These are phyloP conservation scores for Letharia lupina DNA, from an alignment of 495 filamentous ascomycete species.

Conservation along the genomic window DNA sequence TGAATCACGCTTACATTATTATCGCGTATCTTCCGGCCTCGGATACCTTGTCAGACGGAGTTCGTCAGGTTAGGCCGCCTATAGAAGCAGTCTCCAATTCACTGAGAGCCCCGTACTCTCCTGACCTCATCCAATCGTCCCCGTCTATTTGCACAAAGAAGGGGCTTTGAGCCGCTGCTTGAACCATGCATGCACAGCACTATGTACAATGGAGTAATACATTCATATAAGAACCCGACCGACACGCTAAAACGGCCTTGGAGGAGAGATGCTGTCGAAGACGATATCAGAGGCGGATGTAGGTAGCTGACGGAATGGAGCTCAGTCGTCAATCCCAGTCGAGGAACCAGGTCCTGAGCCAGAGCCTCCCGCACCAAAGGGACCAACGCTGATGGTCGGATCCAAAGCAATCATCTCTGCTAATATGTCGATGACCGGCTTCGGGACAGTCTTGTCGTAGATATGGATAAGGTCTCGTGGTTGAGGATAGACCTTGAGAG, in stretches of 20 bases:
- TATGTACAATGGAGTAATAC: conserved; percentile 13
- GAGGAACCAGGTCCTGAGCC: conserved; percentile 13
- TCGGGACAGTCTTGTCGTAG: conserved; percentile 96
- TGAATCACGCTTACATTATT: not conserved
- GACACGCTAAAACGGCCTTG: not conserved
- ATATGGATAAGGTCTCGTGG: conserved; percentile 87
- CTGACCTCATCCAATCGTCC: not conserved
- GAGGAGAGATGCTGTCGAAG: conserved; percentile 8
- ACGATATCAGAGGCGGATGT: not conserved
- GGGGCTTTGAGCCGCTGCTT: not conserved
- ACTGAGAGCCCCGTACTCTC: not conserved
- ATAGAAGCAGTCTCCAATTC: not conserved
- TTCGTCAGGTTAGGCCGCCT: not conserved
- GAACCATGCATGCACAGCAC: conserved; percentile 2
- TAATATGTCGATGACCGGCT: conserved; percentile 88
- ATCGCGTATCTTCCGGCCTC: not conserved
- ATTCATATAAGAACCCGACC: not conserved
- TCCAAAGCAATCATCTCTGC: conserved; percentile 97
- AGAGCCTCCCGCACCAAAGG: conserved; percentile 11
- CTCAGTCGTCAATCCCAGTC: conserved; percentile 14
- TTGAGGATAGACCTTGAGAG: conserved; percentile 94
- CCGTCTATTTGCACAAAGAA: not conserved
- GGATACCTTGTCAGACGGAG: not conserved
- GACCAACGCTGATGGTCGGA: conserved; percentile 25
- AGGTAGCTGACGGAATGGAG: conserved; percentile 1